Base-by-base conservation (phyloP, 441 rosid genomes). In the Populus hybrid region DNA sequence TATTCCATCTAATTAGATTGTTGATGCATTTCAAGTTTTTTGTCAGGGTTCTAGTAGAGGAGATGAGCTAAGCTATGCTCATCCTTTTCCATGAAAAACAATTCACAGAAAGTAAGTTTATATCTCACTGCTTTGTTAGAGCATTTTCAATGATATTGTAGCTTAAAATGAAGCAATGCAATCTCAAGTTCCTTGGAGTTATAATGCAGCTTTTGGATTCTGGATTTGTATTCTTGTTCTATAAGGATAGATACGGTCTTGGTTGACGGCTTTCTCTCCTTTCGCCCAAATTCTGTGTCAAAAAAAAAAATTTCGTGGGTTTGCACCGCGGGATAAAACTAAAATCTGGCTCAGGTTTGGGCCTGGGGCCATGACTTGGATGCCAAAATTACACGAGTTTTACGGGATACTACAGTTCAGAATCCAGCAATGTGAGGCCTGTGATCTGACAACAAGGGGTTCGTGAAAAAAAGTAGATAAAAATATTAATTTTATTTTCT, bases 51-150 rank as follows among this genome's bases (percentile, higher is more conserved):
- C 40, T 71, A 70, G 84, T 84, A 67, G 71, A 83, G 76, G 89
- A 83, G 90, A 83, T 84, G 87, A 84, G 86, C 83, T 74, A 73
- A 72, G 18, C 21, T 65, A 68, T 82, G 82, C 66, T 82, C 84
- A 86, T 89, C 89, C 88, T 79, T 86, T 75, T 84, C 83, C 80
- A 64, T 74, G 79, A 69, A 78, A 79, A 74, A 31, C 23, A 76
- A 61, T 24, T 77, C 50, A 64, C 42, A 74, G 67, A 4, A 14
- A 59, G 26, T 2, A 7, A 20, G 38, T 59, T 53, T 61, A 74
- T 76, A 66, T 76, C 45, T 33, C 33, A 29, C 53, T 67, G 36
- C 77, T 69, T 24, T 35, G 36, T 74, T 68, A 23, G 63, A 66
- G 77, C 74, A 69, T 68, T 69, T 65, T 36, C 28, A 64, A 26